Conservation (phyloP, 140 eudicot genomes). For the Stevia rebaudiana region DNA sequence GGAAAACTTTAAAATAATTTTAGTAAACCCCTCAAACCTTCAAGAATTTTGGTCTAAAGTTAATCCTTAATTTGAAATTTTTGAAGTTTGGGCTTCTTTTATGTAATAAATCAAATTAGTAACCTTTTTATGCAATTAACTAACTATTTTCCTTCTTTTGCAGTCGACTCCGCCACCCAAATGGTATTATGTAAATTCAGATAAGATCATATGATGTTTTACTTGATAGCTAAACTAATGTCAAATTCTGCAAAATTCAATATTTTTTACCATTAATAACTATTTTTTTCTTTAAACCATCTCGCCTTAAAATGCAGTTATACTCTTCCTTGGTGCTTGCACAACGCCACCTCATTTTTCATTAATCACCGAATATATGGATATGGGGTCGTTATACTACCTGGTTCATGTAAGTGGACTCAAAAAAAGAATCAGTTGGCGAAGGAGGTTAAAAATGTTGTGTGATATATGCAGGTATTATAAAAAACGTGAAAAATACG, state of each 20-base stretch:
- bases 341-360: constrained; percentile 74
- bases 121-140: neutral
- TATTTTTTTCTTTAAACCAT: neutral
- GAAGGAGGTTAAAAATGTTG: constrained; percentile 60
- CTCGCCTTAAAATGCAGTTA: constrained; percentile 43
- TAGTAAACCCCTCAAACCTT: neutral
- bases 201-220: constrained; percentile 1
- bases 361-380: constrained; percentile 68
- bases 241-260: neutral
- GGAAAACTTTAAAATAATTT: neutral
- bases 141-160: constrained; percentile 30
- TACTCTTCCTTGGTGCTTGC: constrained; percentile 76
- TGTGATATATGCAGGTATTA: constrained; percentile 77
- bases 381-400: constrained; percentile 71
- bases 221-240: neutral
- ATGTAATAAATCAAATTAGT: neutral
- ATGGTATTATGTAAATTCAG: constrained; percentile 43
- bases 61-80: neutral
- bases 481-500: neutral
- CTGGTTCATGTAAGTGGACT: constrained; percentile 64
- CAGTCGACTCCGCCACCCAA: constrained; percentile 96
- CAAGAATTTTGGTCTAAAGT: neutral
- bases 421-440: constrained; percentile 74
- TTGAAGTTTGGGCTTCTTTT: neutral
- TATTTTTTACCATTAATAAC: neutral